Evolutionary conservation across 129 eudicot species (phyloP), one percentile per base, ranked within the genome.

Genomic region (Dittrichia graveolens): DNA sequence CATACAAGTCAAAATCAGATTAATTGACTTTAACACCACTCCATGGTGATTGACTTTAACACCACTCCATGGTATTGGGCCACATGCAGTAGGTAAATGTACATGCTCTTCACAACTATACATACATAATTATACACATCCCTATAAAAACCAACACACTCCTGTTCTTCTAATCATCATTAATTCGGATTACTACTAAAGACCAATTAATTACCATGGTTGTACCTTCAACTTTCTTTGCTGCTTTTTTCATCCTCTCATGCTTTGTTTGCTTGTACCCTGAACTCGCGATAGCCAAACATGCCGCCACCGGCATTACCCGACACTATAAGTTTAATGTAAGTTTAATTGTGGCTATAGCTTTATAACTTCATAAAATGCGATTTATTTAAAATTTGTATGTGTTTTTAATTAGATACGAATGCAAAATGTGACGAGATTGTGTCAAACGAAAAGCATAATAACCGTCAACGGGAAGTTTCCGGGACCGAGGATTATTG

Each of bases 311-410:
- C 0, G 81, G 81, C 53, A 62, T 69, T 10, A 86, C 87, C 5
- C 79, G 96, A 67, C 89, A 81, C 69, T 89, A 89, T 38, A 83
- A 53, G 73, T 89, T 89, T 65, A 63, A 89, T 59, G 92, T 89
- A 89, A 50, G 81, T 77, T 61, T 77, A 5, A 0, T 19, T 8
- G 10, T 44, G 10, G 35, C 56, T 7, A 56, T 10, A 71, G 0
- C 2, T 44, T 45, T 58, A 8, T 4, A 39, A 3, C 0, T 2
- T 18, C 5, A 4, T 12, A 35, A 50, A 31, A 6, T 40, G 13
- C 9, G 19, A 10, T 64, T 54, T 1, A 12, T 41, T 24, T 53
- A 47, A 52, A 10, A 2, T 12, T 12, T 52, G 39, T 45, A 38
- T 63, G 60, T 19, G 50, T 42, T 72, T 83, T 64, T 70, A n/a